Base-by-base conservation (phyloP, 306 rosid genomes). In the Vigna angularis region DNA sequence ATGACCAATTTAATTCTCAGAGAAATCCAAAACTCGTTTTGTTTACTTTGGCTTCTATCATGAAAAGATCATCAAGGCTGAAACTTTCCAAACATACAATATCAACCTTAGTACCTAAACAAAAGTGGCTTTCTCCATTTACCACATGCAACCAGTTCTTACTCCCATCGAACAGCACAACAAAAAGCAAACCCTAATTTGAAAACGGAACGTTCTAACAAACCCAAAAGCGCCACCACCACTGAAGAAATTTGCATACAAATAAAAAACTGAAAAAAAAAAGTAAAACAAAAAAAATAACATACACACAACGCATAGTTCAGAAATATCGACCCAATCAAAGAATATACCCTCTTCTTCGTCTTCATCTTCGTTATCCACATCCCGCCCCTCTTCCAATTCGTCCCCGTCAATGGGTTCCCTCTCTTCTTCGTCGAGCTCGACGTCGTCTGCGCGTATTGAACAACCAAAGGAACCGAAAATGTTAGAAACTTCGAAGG, bases 331-430 rank as follows among this genome's bases (percentile, higher is more conserved):
- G 6, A 61, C 71, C 30, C 15, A 69, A 79, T 24, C 45, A 62
- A 74, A 65, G 62, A 12, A 1, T 88, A 17, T 88, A 94, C 98
- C 98, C 3, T 92, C 97, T 20, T 95, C 98, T 51, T 94, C 96
- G 1, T 91, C 93, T 70, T 93, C 96, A 0, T 94, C 98, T 0
- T 91, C 95, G 0, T 88, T 93, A 8, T 76, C 86, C 52, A 44
- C 55, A 22, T 74, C 87, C 10, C 83, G 89, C 36, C 62, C 87
- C 26, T 84, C 92, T 6, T 86, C 92, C 24, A 85, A 64, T 24
- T 78, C 87, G 2, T 85, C 92, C 7, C 90, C 93, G 22, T 86
- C 92, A 14, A 47, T 71, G 16, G 85, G 93, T 55, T 83, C 97
- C 74, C 97, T 85, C 20, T 89, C 96, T 2, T 91, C 94, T 81